phyloP scores from a whole-genome alignment of 208 protist species.

The Crithidia sp. region DNA sequence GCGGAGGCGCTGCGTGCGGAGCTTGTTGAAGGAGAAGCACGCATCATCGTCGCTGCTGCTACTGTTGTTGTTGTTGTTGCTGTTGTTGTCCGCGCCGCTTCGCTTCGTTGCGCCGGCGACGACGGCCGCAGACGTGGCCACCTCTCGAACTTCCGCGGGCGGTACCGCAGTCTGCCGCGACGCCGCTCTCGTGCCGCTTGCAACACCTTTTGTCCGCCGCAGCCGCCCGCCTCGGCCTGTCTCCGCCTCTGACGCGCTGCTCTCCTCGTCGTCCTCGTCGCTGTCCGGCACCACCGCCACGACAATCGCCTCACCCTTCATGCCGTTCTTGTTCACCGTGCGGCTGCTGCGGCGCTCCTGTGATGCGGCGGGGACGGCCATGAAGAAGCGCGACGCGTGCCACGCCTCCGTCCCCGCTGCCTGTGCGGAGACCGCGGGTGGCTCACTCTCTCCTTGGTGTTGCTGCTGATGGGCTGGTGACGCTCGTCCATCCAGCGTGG shows the following conservation, averaged over 20 bases:
- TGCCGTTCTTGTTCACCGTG: conserved; percentile 28
- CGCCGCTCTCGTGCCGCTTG: background rate
- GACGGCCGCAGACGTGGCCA: background rate
- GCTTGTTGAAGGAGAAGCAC: conserved; percentile 32
- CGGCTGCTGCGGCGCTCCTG: background rate
- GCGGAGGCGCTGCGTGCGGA: conserved; percentile 14
- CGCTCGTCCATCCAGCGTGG: too few species aligned
- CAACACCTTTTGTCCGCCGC: background rate
- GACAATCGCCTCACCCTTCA: conserved; percentile 33
- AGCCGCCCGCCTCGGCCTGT: background rate
- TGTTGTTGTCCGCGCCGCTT: background rate
- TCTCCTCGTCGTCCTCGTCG: conserved; percentile 21
- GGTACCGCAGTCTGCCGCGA: too few species aligned
- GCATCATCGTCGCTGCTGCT: conserved; percentile 29
- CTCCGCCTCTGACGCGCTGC: background rate
- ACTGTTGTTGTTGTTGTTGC: conserved; percentile 6
- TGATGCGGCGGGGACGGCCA: background rate
- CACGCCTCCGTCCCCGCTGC: conserved; percentile 8
- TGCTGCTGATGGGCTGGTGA: too few species aligned
- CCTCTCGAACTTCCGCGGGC: background rate
- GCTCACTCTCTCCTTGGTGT: too few species aligned
- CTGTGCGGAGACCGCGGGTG: too few species aligned
- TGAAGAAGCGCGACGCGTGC: conserved; percentile 26
- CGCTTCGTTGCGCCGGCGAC: conserved; percentile 2
- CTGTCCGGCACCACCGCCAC: conserved; percentile 25